phyloP scores from a whole-genome alignment of 345 rosid genomes.

The Microthlaspi erraticum region DNA sequence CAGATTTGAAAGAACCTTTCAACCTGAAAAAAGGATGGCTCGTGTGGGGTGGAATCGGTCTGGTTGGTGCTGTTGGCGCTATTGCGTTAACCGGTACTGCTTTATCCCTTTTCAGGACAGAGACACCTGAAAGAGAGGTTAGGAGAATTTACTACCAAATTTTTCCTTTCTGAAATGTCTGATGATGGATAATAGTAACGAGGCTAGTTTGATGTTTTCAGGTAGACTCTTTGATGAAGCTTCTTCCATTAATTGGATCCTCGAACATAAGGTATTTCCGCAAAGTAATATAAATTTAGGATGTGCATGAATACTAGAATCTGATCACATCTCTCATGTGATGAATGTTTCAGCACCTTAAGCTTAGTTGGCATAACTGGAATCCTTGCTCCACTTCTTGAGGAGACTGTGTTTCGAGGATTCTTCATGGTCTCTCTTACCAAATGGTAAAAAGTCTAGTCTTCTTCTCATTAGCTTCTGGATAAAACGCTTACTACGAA shows the following conservation, averaged over 20 bases:
- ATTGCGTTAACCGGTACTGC: constrained; percentile 47
- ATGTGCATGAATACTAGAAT: constrained; percentile 1
- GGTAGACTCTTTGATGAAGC: constrained; percentile 48
- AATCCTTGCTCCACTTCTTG: constrained; percentile 89
- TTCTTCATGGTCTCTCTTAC: constrained; percentile 93
- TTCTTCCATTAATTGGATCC: constrained; percentile 49
- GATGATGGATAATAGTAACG: constrained; percentile 19
- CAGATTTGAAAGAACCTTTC: constrained; percentile 48
- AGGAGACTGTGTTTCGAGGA: constrained; percentile 95
- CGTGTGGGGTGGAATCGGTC: constrained; percentile 48
- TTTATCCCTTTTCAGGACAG: constrained; percentile 43
- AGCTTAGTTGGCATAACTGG: constrained; percentile 89
- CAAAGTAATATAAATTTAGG: not conserved
- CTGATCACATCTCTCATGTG: constrained; percentile 1
- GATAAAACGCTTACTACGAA: constrained; percentile 11
- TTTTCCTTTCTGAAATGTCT: not conserved
- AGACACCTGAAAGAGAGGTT: constrained; percentile 48
- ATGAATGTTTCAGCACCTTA: constrained; percentile 63
- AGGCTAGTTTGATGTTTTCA: constrained; percentile 35
- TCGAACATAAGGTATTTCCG: constrained; percentile 43
- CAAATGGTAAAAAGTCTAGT: constrained; percentile 61
- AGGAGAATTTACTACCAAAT: not conserved
- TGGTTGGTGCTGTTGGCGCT: constrained; percentile 45
- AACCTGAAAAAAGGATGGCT: constrained; percentile 48
- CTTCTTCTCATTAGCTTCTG: not conserved